Base-by-base conservation (phyloP, 2,329 filamentous ascomycete species). In the Colletotrichum australisinense region DNA sequence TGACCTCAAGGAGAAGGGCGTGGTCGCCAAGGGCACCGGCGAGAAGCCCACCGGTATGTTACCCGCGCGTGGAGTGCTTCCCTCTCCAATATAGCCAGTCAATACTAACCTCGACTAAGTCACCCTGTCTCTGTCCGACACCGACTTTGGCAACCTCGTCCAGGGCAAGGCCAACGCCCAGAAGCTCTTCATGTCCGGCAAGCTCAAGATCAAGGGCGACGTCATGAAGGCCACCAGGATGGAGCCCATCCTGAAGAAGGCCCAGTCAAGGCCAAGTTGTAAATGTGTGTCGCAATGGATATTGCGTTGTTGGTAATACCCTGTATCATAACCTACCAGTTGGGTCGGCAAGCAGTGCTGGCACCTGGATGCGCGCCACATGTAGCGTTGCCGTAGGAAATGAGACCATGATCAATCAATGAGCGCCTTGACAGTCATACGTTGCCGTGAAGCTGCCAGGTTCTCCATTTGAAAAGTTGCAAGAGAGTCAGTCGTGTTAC, bases 171-270 rank as follows among this genome's bases (percentile, higher is more conserved):
- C 94, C 79, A 98, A 98, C 81, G 95, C 97, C 70, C 97, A 99
- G 89, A 92, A 93, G 78, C 87, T 99, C 76, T 98, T 98, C 87
- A 98, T 99, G 96, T 91, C 91, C n/a, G 97, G 97, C 79, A 98
- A 98, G 89, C 89, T 99, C 81, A 99, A 98, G 93, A 91, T 98
- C 82, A 97, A 95, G 91, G 97, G 97, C 76, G 95, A 98, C 83
- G 92, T 98, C 74, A 98, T 98, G 96, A 98, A 98, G 91, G 94
- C 97, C 49, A 98, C 95, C 74, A 98, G 97, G 92, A 91, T 98
- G 85, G 95, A 98, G 85, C 94, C 95, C 53, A 93, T 98, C 79
- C 86, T 98, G 76, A 95, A 95, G 89, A 97, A 95, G 89, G 93
- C 94, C 49, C 93, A 95, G 87, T 88, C 79, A 94, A 94, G 89